Conservation (phyloP, 352 stramenopile species). For the Globisporangium yorkense region DNA sequence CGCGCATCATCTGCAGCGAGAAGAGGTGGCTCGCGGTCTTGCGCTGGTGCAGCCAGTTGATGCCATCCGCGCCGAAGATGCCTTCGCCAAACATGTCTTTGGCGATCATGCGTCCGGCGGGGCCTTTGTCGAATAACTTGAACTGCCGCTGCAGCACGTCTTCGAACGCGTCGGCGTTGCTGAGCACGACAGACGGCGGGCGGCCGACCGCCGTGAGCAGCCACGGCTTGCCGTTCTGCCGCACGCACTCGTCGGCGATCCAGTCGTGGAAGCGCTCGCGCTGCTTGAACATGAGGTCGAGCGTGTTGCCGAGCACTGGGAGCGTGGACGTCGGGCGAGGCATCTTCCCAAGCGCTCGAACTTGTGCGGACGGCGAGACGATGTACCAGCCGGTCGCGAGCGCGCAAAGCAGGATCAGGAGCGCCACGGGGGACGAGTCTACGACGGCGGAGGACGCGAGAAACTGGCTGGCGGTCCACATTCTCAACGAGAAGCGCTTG, state of each 20-base stretch:
- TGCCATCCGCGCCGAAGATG: constrained; percentile 62
- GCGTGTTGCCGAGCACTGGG: constrained; percentile 39
- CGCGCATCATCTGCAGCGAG: constrained; percentile 50
- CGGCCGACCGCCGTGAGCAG: constrained; percentile 31
- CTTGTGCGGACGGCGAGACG: constrained; percentile 18
- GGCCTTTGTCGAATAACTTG: constrained; percentile 67
- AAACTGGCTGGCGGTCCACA: constrained; percentile 8
- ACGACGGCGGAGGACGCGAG: background rate
- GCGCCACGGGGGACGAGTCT: constrained; percentile 6
- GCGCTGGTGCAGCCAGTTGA: constrained; percentile 62
- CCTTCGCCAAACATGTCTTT: constrained; percentile 57
- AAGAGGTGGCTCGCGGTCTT: constrained; percentile 87
- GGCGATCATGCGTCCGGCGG: constrained; percentile 22
- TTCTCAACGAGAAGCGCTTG: background rate
- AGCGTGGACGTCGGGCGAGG: constrained; percentile 30
- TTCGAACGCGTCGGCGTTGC: constrained; percentile 29
- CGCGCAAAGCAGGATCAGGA: constrained; percentile 13
- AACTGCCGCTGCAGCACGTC: constrained; percentile 66
- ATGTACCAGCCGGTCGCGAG: constrained; percentile 15
- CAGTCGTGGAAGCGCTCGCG: constrained; percentile 48
- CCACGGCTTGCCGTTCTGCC: constrained; percentile 36
- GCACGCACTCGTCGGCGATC: constrained; percentile 37
- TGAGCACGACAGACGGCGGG: constrained; percentile 35
- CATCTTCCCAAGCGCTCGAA: constrained; percentile 19
- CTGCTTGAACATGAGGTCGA: constrained; percentile 45